Percentiles rank a stretch among this genome's conserved stretches.
These are phyloP conservation scores for Macaranga tanarius DNA, from an alignment of 441 rosid species.

Conservation along the genomic window DNA sequence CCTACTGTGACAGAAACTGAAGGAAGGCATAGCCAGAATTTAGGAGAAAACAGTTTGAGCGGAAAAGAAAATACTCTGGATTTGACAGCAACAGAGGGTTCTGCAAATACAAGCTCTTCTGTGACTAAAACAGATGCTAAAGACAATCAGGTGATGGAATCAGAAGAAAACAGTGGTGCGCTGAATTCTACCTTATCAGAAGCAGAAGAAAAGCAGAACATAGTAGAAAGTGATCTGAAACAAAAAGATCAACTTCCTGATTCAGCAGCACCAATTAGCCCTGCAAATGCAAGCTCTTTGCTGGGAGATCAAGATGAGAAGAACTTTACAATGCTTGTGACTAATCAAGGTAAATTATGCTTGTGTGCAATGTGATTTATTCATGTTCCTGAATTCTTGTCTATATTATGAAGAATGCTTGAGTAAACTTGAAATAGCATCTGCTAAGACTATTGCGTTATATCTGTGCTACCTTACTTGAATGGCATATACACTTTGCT, in stretches of 20 bases:
- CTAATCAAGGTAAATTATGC: constrained; percentile 28
- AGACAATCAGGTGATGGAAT: constrained; percentile 12
- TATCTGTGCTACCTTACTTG: background rate
- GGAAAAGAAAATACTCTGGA: constrained; percentile 19
- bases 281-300: constrained; percentile 21
- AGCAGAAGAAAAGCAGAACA: constrained; percentile 21
- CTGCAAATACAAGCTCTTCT: constrained; percentile 17
- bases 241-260: constrained; percentile 18
- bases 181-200: constrained; percentile 7
- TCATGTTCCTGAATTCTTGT: background rate
- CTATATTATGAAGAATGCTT: background rate
- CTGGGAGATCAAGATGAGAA: constrained; percentile 18
- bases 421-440: background rate
- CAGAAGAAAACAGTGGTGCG: constrained; percentile 9
- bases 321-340: constrained; percentile 17
- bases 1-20: constrained; percentile 12
- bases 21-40: constrained; percentile 21
- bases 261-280: constrained; percentile 8
- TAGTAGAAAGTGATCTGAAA: constrained; percentile 18
- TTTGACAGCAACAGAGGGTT: constrained; percentile 8
- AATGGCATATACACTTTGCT: background rate
- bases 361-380: background rate
- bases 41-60: constrained; percentile 17
- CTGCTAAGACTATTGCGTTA: background rate
- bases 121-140: background rate